Base-by-base conservation (phyloP, 345 rosid species). In the Toxicodendron radicans region DNA sequence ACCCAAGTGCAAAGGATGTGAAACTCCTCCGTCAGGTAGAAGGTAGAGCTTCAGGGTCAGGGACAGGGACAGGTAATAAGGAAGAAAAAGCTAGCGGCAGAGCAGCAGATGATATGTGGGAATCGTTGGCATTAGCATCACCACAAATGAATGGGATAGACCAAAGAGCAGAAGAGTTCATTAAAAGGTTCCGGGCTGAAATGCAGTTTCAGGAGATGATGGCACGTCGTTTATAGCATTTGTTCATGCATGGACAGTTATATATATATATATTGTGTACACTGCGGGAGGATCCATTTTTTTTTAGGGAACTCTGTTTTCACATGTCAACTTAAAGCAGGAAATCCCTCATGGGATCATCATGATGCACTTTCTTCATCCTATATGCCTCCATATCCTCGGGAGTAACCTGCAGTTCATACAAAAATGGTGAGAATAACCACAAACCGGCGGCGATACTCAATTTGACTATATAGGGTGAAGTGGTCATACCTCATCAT, bases 361-460 rank as follows among this genome's bases (percentile, higher is more conserved):
- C 97, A 0, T 87, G 92, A 58, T 85, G 94, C 38, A 85, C 76
- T 73, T 48, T 89, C 86, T 87, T 89, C 94, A 91, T 87, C 76
- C 97, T 82, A 71, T 87, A 91, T 2, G 94, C 93, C 72, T 92
- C 95, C 95, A 90, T 92, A 32, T 92, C 95, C 78, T 89, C 92
- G 0, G 76, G 82, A 54, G 95, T 90, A 32, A 85, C 95, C 94
- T 90, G 78, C 21, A 9, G 45, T 32, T 49, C 49, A 57, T 0
- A 65, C 52, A 8, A 33, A 38, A 59, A 14, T 13, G 27, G 10
- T 52, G 11, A 62, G 20, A 41, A 70, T 14, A 49, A 23, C 33
- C 16, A 16, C 17, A 12, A 0, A n/a, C 18, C n/a, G 5, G 32
- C 33, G 4, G 20, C 49, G 12, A 1, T 21, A 38, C 2, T 7